Conservation (phyloP, 805 yeast species). For the Starmerella cellae region DNA sequence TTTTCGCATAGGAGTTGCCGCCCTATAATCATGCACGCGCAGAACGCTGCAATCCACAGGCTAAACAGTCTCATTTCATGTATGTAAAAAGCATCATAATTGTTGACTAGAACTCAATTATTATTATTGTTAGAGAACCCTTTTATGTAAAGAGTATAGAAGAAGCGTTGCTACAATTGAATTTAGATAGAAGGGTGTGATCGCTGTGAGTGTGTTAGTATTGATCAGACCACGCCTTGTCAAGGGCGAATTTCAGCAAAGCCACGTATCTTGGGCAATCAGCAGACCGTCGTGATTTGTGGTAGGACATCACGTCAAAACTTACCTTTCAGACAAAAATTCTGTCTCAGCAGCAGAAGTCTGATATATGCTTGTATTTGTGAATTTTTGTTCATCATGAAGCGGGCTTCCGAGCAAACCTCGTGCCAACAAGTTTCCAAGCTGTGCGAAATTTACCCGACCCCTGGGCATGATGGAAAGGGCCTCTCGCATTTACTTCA, state of each 20-base stretch:
- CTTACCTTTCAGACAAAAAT: conserved; percentile 41
- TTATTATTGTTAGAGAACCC: too few relatives aligned
- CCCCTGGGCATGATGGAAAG: conserved; percentile 6
- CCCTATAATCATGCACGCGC: too few relatives aligned
- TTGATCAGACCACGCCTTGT: conserved; percentile 60
- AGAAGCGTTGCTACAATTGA: too few relatives aligned
- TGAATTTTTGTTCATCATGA: conserved; percentile 57
- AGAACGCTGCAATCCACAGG: too few relatives aligned
- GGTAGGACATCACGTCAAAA: conserved; percentile 41
- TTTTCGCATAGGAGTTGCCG: too few relatives aligned
- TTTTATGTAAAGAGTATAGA: too few relatives aligned
- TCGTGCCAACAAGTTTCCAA: conserved; percentile 7
- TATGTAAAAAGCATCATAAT: too few relatives aligned
- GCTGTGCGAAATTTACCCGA: neutral
- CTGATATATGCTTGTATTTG: conserved; percentile 99
- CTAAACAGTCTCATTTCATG: too few relatives aligned
- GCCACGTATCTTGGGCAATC: conserved; percentile 43
- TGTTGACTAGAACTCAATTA: too few relatives aligned
- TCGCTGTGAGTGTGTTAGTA: conserved; percentile 14
- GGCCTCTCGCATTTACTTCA: too few relatives aligned
- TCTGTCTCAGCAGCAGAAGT: conserved; percentile 47
- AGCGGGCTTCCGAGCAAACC: conserved; percentile 10
- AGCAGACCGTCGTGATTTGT: conserved; percentile 56
- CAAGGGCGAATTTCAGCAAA: conserved; percentile 73
- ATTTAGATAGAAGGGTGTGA: too few relatives aligned